phyloP scores from a whole-genome alignment of 352 stramenopile genomes.

The Pilasporangium apinafurcum region DNA sequence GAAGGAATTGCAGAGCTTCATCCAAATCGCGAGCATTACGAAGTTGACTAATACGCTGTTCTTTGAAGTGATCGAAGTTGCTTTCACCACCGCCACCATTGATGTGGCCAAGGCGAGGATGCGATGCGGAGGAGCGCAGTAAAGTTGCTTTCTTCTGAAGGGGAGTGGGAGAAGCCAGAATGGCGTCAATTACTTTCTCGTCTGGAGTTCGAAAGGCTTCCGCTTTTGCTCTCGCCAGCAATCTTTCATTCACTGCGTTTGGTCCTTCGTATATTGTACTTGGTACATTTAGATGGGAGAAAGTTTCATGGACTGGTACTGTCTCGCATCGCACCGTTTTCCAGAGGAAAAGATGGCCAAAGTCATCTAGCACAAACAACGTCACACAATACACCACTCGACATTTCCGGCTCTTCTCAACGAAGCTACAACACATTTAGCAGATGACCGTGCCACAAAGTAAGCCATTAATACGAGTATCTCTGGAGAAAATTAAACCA shows the following conservation, averaged over 20 bases:
- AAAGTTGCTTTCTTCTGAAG: conserved; percentile 19
- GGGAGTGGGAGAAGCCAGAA: conserved; percentile 49
- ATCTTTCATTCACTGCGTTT: conserved; percentile 48
- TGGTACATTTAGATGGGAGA: neutral
- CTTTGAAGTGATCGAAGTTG: conserved; percentile 29
- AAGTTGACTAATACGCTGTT: conserved; percentile 20
- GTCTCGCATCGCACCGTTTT: conserved; percentile 46
- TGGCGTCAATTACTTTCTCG: conserved; percentile 64
- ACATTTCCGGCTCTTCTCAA: conserved; percentile 65
- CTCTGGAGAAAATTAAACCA: neutral
- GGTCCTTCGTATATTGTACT: conserved; percentile 43
- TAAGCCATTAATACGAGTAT: neutral
- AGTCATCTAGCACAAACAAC: conserved; percentile 54
- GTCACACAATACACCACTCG: conserved; percentile 47
- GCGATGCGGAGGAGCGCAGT: conserved; percentile 20
- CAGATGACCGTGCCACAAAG: neutral
- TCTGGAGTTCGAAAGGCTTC: conserved; percentile 43
- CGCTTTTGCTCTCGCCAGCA: conserved; percentile 48
- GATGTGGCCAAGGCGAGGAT: conserved; percentile 11
- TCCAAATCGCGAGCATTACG: conserved; percentile 37
- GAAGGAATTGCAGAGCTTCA: conserved; percentile 47
- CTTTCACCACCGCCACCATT: neutral
- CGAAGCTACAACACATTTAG: conserved; percentile 12
- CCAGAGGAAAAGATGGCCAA: conserved; percentile 46
- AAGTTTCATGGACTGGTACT: conserved; percentile 12